These are phyloP conservation scores for Parmelia sp. DNA, from an alignment of 495 filamentous ascomycete genomes.

Conservation along the genomic window DNA sequence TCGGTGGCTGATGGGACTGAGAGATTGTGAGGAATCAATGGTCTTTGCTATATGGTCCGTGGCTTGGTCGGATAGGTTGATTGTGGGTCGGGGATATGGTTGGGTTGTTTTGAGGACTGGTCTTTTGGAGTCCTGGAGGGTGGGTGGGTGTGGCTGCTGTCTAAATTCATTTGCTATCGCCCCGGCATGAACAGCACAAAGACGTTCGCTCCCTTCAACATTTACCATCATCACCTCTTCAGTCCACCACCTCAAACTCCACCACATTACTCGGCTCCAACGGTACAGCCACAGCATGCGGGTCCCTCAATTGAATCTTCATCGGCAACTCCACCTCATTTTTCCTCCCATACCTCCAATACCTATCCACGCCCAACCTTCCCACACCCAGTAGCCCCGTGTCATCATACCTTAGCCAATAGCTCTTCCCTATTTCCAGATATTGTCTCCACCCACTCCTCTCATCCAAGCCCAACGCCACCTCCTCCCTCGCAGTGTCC, in stretches of 20 bases:
- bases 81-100: too few species aligned
- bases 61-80: too few species aligned
- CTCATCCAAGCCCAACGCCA: not conserved
- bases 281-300: not conserved
- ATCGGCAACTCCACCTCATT: not conserved
- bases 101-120: too few species aligned
- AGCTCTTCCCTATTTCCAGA: not conserved
- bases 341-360: not conserved
- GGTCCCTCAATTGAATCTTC: not conserved
- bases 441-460: not conserved
- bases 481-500: not conserved
- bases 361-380: not conserved
- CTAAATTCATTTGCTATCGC: too few species aligned
- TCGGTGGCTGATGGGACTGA: too few species aligned
- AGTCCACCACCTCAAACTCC: not conserved
- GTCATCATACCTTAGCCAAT: not conserved
- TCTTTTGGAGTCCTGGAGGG: too few species aligned
- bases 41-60: too few species aligned
- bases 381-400: not conserved
- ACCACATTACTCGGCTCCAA: not conserved
- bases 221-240: not conserved
- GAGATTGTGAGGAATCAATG: too few species aligned
- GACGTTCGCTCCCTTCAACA: not conserved
- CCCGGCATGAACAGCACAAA: not conserved
- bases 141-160: too few species aligned